Evolutionary conservation across 352 stramenopile genomes (phyloP).

Genomic region (Pythium myriotylum): DNA sequence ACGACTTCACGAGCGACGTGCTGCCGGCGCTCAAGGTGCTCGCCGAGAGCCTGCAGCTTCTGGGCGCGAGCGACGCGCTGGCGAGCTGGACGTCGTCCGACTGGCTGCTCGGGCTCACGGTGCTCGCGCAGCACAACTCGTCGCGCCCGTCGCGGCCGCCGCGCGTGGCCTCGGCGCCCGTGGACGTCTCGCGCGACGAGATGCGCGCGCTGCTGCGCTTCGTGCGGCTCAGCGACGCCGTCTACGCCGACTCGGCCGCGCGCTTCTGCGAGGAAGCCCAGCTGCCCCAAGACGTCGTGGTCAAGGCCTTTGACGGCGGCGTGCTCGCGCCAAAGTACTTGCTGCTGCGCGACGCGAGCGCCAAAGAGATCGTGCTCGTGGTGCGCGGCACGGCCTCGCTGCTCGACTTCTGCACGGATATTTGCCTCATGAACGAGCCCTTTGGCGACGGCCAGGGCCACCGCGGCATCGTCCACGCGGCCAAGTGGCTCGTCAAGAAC

Average conservation of each 20-base stretch:
- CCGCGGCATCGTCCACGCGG: no score
- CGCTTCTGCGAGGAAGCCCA: slow-evolving; percentile 60
- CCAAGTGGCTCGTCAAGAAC: no score
- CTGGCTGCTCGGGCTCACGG: slow-evolving; percentile 81
- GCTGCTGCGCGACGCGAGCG: slow-evolving; percentile 52
- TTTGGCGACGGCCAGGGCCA: no score
- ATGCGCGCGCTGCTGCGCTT: slow-evolving; percentile 45
- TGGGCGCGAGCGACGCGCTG: slow-evolving; percentile 59
- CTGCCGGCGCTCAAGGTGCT: slow-evolving; percentile 77
- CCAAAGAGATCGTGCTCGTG: no score
- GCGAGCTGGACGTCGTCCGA: slow-evolving; percentile 75
- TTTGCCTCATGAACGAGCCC: no score
- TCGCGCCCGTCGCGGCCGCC: slow-evolving; percentile 27
- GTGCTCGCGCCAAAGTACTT: slow-evolving; percentile 82
- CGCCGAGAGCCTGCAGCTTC: slow-evolving; percentile 65
- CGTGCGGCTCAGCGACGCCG: slow-evolving; percentile 64
- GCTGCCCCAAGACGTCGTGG: slow-evolving; percentile 40
- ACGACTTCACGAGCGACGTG: slow-evolving; percentile 60
- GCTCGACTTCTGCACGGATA: no score
- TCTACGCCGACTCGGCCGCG: slow-evolving; percentile 60
- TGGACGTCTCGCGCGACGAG: neutral
- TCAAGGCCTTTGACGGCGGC: slow-evolving; percentile 59
- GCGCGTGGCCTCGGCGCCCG: slow-evolving; percentile 4
- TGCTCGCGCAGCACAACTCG: slow-evolving; percentile 75
- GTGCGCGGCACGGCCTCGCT: no score